Evolutionary conservation across 73 alveolate species (phyloP).

Genomic region (Urostyla sp.): DNA sequence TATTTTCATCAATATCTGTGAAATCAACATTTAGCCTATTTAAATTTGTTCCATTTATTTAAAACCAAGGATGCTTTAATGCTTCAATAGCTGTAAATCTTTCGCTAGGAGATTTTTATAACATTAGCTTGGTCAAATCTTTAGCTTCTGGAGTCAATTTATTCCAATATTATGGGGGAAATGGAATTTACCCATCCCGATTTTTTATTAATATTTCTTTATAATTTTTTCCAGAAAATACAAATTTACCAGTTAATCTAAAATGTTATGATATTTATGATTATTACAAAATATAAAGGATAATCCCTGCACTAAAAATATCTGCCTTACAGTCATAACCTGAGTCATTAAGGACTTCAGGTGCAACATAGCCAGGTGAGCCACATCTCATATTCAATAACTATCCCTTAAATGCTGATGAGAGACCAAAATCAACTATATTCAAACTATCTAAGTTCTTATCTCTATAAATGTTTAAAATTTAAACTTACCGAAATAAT

Average conservation of each 20-base stretch:
- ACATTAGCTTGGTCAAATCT: slow-evolving; percentile 70
- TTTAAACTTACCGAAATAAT: slow-evolving; percentile 41
- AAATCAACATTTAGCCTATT: slow-evolving; percentile 20
- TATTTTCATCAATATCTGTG: slow-evolving; percentile 29
- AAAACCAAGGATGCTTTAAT: slow-evolving; percentile 75
- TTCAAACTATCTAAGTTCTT: slow-evolving; percentile 22
- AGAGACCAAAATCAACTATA: slow-evolving; percentile 58
- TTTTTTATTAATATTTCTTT: slow-evolving; percentile 46
- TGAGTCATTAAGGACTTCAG: slow-evolving; percentile 46
- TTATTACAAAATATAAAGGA: slow-evolving; percentile 54
- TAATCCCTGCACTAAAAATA: slow-evolving; percentile 61
- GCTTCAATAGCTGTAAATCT: slow-evolving; percentile 68
- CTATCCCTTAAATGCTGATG: slow-evolving; percentile 38
- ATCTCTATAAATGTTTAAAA: not conserved
- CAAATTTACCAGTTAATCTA: slow-evolving; percentile 62
- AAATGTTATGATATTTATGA: not conserved
- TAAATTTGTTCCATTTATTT: slow-evolving; percentile 46
- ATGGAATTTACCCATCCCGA: slow-evolving; percentile 28
- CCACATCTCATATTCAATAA: slow-evolving; percentile 55
- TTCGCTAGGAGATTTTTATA: slow-evolving; percentile 59
- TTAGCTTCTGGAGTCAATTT: slow-evolving; percentile 71
- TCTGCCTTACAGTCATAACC: slow-evolving; percentile 58
- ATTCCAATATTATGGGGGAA: slow-evolving; percentile 53
- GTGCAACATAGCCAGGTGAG: slow-evolving; percentile 63
- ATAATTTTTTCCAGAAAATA: slow-evolving; percentile 53